Evolutionary conservation across 805 yeast species (phyloP), one percentile per base, ranked within the genome.

Genomic region (Metschnikowia arizonensis): DNA sequence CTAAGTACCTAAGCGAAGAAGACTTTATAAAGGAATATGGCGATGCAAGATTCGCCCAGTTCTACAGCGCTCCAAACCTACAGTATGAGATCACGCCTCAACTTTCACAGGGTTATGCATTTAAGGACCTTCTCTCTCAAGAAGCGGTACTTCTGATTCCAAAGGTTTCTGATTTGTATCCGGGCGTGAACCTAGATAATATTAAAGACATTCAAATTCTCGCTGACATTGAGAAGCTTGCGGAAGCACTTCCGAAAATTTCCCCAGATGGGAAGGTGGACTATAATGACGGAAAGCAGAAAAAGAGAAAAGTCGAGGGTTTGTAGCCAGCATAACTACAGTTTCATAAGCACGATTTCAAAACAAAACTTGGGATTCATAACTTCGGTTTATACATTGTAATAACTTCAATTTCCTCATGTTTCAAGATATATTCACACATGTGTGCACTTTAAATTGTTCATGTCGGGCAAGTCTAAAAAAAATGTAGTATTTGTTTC

Each of bases 1-100:
- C 62, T 0, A 61, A 69, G 17, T 86, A 81, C 55, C 52, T 88
- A 8, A 60, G 74, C 0, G 57, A 66, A 38, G 69, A 71, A 0
- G 77, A 78, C 44, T 88, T 86, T 56, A 50, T 60, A 0, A 59
- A 59, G 0, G 61, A 76, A 32, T 84, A 78, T 57, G 86, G 85
- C 12, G 47, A 49, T 2, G 72, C 57, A 18, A 48, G 72, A 28
- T 21, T 35, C 5, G 35, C 42, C 2, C 26, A 26, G 14, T 53
- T 53, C 21, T 53, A 37, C 40, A 5, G 25, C 18, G 33, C 33
- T 15, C 44, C 46, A 9, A 42, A 42, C 28, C 36, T 42, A 4
- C 23, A 23, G 1, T 37, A 33, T 10, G 57, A 53, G 32, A 26
- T 53, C 23, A 51, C 55, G 9, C 56, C 56, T 2, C 24, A 21